phyloP scores from a whole-genome alignment of 805 yeast genomes.

The Cyberlindnera nakhonratchasimensis region DNA sequence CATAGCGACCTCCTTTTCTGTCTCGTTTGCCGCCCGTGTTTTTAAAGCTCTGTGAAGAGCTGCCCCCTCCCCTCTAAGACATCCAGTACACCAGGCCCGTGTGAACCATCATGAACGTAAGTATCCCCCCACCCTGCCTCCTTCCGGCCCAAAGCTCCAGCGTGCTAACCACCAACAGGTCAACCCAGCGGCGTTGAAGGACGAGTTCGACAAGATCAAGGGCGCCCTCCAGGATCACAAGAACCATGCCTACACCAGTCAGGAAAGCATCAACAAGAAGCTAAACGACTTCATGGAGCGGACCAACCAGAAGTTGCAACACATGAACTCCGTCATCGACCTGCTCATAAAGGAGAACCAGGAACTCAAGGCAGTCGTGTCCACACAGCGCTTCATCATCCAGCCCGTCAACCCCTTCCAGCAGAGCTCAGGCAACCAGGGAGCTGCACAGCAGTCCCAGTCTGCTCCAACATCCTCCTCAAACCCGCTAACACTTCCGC shows the following conservation, averaged over 20 bases:
- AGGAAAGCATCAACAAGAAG: conserved; percentile 23
- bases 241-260: conserved; percentile 17
- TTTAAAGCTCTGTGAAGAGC: no score
- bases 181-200: conserved; percentile 20
- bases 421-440: conserved; percentile 5
- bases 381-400: conserved; percentile 24
- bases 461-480: conserved; percentile 3
- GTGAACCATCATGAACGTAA: conserved; percentile 18
- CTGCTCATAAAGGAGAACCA: conserved; percentile 27
- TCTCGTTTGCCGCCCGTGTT: neutral
- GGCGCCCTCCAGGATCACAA: conserved; percentile 24
- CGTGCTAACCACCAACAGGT: conserved; percentile 1
- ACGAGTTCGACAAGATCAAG: conserved; percentile 25
- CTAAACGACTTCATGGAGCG: conserved; percentile 25
- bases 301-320: conserved; percentile 21
- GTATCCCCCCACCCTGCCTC: no score
- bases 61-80: no score
- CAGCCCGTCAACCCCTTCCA: conserved; percentile 21
- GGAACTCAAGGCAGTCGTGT: conserved; percentile 22
- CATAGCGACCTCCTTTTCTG: no score
- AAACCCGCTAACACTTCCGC: conserved; percentile 13
- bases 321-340: conserved; percentile 24
- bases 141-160: no score
- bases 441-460: conserved; percentile 4
- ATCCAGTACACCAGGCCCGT: no score